Evolutionary conservation across 2,329 filamentous ascomycete genomes (phyloP), one percentile per base, ranked within the genome.

Genomic region (Colletotrichum liriopes): DNA sequence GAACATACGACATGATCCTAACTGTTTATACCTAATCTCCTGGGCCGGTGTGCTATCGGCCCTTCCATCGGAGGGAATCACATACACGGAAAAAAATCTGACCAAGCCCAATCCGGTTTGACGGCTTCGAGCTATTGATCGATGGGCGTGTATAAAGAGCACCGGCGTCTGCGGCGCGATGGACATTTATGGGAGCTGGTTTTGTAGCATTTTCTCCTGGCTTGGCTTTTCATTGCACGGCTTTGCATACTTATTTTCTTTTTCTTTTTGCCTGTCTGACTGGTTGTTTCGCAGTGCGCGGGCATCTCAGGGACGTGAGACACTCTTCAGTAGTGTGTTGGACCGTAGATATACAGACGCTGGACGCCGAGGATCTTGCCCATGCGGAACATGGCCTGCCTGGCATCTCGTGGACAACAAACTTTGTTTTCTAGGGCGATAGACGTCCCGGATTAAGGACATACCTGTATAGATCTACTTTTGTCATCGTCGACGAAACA

Each of bases 1-100:
- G 56, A 73, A 73, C 67, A 66, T 71, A 65, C 54, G 66, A 65
- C 65, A 65, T 70, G 70, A 72, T 73, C 71, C 67, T 73, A 71
- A 73, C 62, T 73, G 71, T 73, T 71, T 73, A 73, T 67, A 73
- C 62, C 58, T 73, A 73, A 73, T 73, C 70, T 72, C 70, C 66
- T 37, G 65, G 59, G 70, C n/a, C n/a, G 39, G 65, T 37, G 18
- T 58, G 23, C 20, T 52, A 55, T 59, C 47, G n/a, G 18, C 26
- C 35, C 47, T 60, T 20, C 59, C 66, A 65, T 60, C 65, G 54
- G 70, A 70, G 66, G 58, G 26, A 65, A 61, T 60, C 54, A 51
- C 32, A 68, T 52, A 68, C 43, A 60, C 29, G 51, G 18, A 49
- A 47, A 39, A 54, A 29, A 70, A 67, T 14, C 39, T 23, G 29